Base-by-base conservation (phyloP, 2,329 filamentous ascomycete species). In the Botrytis medusae region DNA sequence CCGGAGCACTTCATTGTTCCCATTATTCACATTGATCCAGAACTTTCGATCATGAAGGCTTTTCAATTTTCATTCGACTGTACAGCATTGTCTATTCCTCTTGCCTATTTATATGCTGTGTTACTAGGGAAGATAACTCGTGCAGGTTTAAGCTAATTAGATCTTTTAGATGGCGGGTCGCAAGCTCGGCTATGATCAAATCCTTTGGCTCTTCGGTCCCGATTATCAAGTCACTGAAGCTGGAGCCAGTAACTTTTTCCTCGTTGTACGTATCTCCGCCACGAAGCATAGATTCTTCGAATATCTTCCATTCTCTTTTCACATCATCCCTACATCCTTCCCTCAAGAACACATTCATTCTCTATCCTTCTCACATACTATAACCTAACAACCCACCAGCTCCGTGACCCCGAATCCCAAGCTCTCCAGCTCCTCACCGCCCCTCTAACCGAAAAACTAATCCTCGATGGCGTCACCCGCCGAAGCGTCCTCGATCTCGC, bases 211-310 rank as follows among this genome's bases (percentile, higher is more conserved):
- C 69, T 96, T 97, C 79, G 94, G 94, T 1, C 46, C 74, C 16
- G 83, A 88, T 57, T 87, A 94, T 77, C 75, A 78, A 63, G 74
- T 75, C 76, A 98, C 95, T 4, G 95, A 98, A 85, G 95, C 95
- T 1, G 95, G 95, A 12, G 95, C 94, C 22, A 93, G 90, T 79
- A 98, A 98, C 83, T 97, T 97, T 84, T 97, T 97, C 80, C 86
- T 97, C 16, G 85, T 97, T 25, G 64, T 68, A 68, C 34, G 64
- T 57, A 32, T 29, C n/a, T 7, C n/a, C 25, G n/a, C 10, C 6
- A 54, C 51, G n/a, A 54, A 54, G 3, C 51, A 29, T 54, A 29
- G 4, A 54, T 29, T 22, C 44, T 8, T 22, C 9, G 20, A 46
- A 22, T 44, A 46, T 18, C 14, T 48, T 25, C 9, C 22, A 48